These are phyloP conservation scores for Teunomyces lycoperdinae DNA, from an alignment of 805 yeast genomes.

Conservation along the genomic window DNA sequence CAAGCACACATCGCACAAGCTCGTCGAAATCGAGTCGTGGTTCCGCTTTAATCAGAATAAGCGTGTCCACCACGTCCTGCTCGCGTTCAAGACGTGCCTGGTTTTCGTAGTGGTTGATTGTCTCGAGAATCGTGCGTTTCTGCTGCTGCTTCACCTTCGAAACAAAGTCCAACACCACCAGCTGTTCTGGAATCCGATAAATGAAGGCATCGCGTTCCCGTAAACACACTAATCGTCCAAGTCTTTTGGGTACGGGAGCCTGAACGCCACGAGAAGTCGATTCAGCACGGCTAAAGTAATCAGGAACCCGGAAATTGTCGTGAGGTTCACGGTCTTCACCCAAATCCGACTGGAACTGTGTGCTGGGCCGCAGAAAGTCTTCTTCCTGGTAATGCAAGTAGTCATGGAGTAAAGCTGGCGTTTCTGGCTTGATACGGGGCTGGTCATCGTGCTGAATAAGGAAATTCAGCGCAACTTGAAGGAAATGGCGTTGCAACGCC, in stretches of 20 bases:
- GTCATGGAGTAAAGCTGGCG: conserved; percentile 24
- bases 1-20: conserved; percentile 37
- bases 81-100: conserved; percentile 15
- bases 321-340: not conserved
- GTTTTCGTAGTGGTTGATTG: conserved; percentile 24
- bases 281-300: conserved; percentile 23
- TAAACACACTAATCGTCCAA: conserved; percentile 19
- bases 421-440: conserved; percentile 23
- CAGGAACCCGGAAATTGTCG: conserved; percentile 25
- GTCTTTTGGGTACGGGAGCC: conserved; percentile 16
- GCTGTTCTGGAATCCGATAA: conserved; percentile 65
- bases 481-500: conserved; percentile 32
- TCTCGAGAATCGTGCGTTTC: conserved; percentile 28
- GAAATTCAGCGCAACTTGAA: conserved; percentile 29
- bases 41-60: conserved; percentile 29
- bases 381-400: conserved; percentile 26
- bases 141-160: conserved; percentile 31
- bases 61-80: conserved; percentile 19
- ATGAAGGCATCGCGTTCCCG: conserved; percentile 39
- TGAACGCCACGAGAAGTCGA: conserved; percentile 18
- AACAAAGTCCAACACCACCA: conserved; percentile 67
- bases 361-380: conserved; percentile 17
- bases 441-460: conserved; percentile 34
- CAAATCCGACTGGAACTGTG: conserved; percentile 1
- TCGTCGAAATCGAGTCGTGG: conserved; percentile 44